Conservation (phyloP, 2,329 filamentous ascomycete species). For the Calonectria crousiana region DNA sequence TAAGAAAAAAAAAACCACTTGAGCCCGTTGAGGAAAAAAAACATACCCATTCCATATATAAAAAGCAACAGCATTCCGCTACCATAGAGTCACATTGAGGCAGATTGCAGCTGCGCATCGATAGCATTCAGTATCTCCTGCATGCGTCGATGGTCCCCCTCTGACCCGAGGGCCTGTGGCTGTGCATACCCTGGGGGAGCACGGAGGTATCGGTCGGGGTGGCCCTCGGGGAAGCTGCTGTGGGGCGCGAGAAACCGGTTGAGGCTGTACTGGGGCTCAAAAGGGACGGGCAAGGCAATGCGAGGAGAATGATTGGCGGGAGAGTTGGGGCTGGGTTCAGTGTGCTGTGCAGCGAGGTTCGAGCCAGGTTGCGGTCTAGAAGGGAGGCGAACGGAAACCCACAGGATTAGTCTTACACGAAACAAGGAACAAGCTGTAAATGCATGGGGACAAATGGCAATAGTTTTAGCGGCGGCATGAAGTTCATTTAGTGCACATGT, state of each 20-base stretch:
- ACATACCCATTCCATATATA: neutral
- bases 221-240: conserved; percentile 10
- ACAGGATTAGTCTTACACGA: conserved; percentile 16
- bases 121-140: conserved; percentile 21
- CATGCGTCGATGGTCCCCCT: conserved; percentile 23
- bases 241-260: conserved; percentile 21
- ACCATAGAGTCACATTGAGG: conserved; percentile 6
- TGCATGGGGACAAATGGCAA: neutral
- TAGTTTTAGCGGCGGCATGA: conserved; percentile 14
- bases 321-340: neutral
- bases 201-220: conserved; percentile 29
- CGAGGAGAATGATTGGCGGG: neutral
- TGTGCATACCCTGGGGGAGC: conserved; percentile 24
- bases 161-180: neutral
- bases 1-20: too few species aligned
- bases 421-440: neutral
- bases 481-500: conserved; percentile 15
- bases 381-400: neutral
- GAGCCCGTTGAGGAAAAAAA: neutral
- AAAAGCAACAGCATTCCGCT: neutral
- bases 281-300: conserved; percentile 5
- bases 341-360: neutral
- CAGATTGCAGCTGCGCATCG: conserved; percentile 16
- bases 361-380: conserved; percentile 15
- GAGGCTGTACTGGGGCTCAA: conserved; percentile 22